Conservation (phyloP, 1,139 yeast species). For the Trichomonascaceae sp. region DNA sequence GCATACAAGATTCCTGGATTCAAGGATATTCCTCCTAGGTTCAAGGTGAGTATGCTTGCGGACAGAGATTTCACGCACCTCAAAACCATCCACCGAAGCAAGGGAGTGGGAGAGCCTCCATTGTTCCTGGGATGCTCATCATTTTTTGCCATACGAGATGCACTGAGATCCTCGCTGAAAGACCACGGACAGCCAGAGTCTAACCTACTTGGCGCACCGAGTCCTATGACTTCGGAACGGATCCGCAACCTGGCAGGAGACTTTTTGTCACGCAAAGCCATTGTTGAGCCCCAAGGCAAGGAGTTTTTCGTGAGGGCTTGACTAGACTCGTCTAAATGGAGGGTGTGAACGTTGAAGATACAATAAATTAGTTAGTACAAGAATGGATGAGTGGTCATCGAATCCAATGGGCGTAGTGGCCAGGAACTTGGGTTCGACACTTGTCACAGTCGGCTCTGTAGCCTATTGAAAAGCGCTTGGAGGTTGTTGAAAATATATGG, state of each 20-base stretch:
- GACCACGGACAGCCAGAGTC: conserved; percentile 7
- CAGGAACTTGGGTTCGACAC: conserved; percentile 11
- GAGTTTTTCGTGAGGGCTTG: conserved; percentile 26
- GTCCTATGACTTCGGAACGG: conserved; percentile 32
- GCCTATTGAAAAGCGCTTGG: conserved; percentile 11
- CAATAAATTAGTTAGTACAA: neutral
- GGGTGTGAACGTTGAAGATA: neutral
- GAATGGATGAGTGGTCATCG: no score
- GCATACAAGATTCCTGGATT: conserved; percentile 37
- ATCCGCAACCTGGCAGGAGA: conserved; percentile 31
- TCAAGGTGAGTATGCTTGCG: conserved; percentile 29
- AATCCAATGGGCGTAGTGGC: conserved; percentile 14
- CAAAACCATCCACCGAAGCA: conserved; percentile 31
- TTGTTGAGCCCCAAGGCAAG: conserved; percentile 24
- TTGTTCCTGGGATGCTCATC: conserved; percentile 30
- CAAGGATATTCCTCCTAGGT: conserved; percentile 32
- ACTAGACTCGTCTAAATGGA: conserved; percentile 1
- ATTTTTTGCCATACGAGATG: conserved; percentile 33
- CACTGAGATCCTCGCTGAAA: conserved; percentile 23
- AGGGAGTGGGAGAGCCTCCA: conserved; percentile 38
- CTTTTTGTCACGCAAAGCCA: conserved; percentile 19
- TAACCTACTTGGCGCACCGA: conserved; percentile 19
- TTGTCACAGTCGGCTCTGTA: conserved; percentile 10
- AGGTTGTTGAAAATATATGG: no score
- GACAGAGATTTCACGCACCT: conserved; percentile 31